Evolutionary conservation across 371 early-diverging fungal species (phyloP), one percentile per base, ranked within the genome.

Genomic region (Rhizopus sp.): DNA sequence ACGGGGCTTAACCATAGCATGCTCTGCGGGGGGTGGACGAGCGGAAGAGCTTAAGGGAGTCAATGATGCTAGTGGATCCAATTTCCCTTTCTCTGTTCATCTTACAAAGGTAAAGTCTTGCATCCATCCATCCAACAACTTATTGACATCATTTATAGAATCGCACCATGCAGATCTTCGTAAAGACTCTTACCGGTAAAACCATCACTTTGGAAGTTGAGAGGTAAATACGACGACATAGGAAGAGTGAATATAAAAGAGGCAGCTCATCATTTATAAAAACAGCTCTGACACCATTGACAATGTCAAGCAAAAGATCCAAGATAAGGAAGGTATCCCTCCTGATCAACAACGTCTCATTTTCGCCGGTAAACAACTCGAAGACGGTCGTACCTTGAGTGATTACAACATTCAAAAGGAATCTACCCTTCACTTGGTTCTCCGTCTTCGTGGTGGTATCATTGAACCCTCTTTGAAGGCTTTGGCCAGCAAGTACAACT

Each of bases 311-410:
- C 67, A 73, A 63, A 97, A 96, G 88, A 96, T 98, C 67, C 97
- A 98, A 79, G 97, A 97, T 83, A 96, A 97, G 88, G 98, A 97
- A 80, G 92, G 66, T 66, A 99, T 99, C 70, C 98, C 99, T 59
- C 98, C 98, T 60, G 98, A 98, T 78, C 99, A 99, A 87, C 99
- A 99, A 84, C 96, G 98, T 66, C 88, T 98, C 61, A 99, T 99
- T 74, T 98, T 99, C 80, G 97, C 98, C 76, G 99, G 96, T 67
- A 98, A 97, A 87, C 98, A 99, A 86, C 91, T 99, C 59, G 97
- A 97, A 81, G 97, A 97, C 78, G 96, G 94, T 62, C 93, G 95
- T 78, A 80, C 83, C 44, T 84, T 89, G 33, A 80, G 85, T 47
- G 90, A 89, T 78, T 89, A 89, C 82, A 89, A 88, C 84, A 89